These are phyloP conservation scores for Iris pallida DNA, from an alignment of 116 monocot genomes.

Conservation along the genomic window DNA sequence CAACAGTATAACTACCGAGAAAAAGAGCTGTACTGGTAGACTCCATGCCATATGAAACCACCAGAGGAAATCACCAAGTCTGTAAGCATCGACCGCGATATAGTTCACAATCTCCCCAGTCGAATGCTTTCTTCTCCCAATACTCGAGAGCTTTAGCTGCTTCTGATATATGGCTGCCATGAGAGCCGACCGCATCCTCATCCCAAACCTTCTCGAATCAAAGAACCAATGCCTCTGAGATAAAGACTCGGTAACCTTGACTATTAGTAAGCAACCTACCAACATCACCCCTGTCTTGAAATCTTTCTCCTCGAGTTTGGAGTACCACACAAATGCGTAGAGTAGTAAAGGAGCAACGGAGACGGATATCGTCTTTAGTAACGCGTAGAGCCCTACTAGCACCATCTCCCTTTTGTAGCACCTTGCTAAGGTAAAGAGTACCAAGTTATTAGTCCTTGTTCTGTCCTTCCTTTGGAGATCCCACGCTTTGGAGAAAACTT, in stretches of 20 bases:
- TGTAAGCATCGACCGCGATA: slow-evolving; percentile 77
- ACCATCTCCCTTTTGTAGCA: slow-evolving; percentile 50
- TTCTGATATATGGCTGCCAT: slow-evolving; percentile 71
- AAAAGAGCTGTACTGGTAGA: slow-evolving; percentile 45
- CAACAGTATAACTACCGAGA: slow-evolving; percentile 46
- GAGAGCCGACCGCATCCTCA: slow-evolving; percentile 72
- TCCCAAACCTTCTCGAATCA: slow-evolving; percentile 54
- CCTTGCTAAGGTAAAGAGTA: slow-evolving; percentile 31
- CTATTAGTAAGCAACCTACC: slow-evolving; percentile 22
- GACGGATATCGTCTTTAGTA: slow-evolving; percentile 41
- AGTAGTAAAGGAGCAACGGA: slow-evolving; percentile 37
- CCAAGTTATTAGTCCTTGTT: slow-evolving; percentile 20
- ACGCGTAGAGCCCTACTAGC: slow-evolving; percentile 47
- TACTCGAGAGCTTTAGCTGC: slow-evolving; percentile 50
- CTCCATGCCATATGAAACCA: slow-evolving; percentile 86
- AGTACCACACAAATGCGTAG: slow-evolving; percentile 46
- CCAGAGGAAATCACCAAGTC: slow-evolving; percentile 71
- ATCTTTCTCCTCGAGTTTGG: slow-evolving; percentile 21
- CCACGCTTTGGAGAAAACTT: slow-evolving; percentile 39
- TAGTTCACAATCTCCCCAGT: slow-evolving; percentile 76
- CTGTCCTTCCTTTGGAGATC: slow-evolving; percentile 22
- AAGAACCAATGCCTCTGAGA: slow-evolving; percentile 83
- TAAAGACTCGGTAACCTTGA: slow-evolving; percentile 57
- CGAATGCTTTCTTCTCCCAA: slow-evolving; percentile 44
- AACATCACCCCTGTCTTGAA: slow-evolving; percentile 23